Base-by-base conservation (phyloP, 2,329 filamentous ascomycete species). In the Kalmusia sp. region DNA sequence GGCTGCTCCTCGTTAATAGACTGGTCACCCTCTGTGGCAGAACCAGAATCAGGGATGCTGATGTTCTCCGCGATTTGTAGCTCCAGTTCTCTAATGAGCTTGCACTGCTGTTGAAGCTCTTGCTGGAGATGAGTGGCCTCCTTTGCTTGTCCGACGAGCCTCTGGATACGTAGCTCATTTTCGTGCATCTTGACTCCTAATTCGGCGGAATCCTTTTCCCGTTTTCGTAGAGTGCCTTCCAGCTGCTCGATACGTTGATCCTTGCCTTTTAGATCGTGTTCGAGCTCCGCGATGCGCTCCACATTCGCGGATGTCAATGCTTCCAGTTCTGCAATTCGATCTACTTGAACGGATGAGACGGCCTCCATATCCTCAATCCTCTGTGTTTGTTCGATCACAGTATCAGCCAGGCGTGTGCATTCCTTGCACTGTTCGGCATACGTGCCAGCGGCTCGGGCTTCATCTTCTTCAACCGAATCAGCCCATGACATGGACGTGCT, bases 41-140 rank as follows among this genome's bases (percentile, higher is more conserved):
- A 19, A 6, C 30, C 28, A 6, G 50, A 35, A 21, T 34, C 35
- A n/a, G 34, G 40, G 5, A 40, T 28, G n/a, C 43, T 28, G 8
- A 27, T 25, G 12, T 49, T 33, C 35, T 37, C 40, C 6, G 54
- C 49, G 1, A 39, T 35, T 14, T 45, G 49, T 3, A 50, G 27
- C 34, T 65, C 49, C 6, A 63, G 43, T 12, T 51, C 38, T 12
- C 46, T 52, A 21, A 63, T 56, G 3, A 38, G 43, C 1, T 44
- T 30, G 6, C 24, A 15, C 14, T 58, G 63, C 15, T 54, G 14
- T 6, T 61, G 49, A 0, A 64, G 24, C 33, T 64, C 52, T 2
- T 39, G 27, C 40, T 63, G 54, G 3, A 68, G 50, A 1, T 47
- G 12, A 22, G 28, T 31, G 7, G 63, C 58, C 35, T 65, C 58